Evolutionary conservation across 140 eudicot species (phyloP), one percentile per base, ranked within the genome.

Genomic region (Cichorium intybus): DNA sequence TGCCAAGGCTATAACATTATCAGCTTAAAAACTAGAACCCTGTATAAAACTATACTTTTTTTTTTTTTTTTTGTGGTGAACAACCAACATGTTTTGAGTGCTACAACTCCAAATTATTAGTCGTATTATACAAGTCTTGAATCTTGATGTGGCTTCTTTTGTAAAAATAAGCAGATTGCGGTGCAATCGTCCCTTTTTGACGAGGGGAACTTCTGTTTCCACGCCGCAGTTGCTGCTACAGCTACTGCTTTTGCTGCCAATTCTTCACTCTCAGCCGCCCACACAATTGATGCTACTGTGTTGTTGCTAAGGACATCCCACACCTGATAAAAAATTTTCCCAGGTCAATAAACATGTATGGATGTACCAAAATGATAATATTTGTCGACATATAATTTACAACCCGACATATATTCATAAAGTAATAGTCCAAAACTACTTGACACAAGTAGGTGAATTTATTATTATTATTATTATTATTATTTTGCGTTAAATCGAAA

Each of bases 301-400:
- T 92, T 82, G 64, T 88, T 92, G 75, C 84, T 85, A 9, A 92
- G 84, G 60, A 92, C 98, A 70, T 92, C 98, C 98, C 96, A 92
- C 51, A 92, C 85, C 97, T 91, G 68, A 57, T 46, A 65, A 27
- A 10, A 34, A 31, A 2, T 51, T 20, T 21, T 21, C 2, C 10
- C 1, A 7, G 28, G 61, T 69, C 24, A 48, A 33, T 57, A 43
- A 53, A 57, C 28, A 46, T 48, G 29, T 15, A 43, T 43, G 49
- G 20, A 43, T 43, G 18, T 46, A 17, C 5, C 56, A 5, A 24
- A 24, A 24, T 15, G 14, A 18, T 63, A 43, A n/a, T n/a, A n/a
- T n/a, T n/a, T n/a, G n/a, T n/a, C n/a, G n/a, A n/a, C n/a, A n/a
- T n/a, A n/a, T n/a, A n/a, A n/a, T n/a, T n/a, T n/a, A n/a, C n/a